Base-by-base conservation (phyloP, 2,329 filamentous ascomycete species). In the Drechslerella coelobrocha region DNA sequence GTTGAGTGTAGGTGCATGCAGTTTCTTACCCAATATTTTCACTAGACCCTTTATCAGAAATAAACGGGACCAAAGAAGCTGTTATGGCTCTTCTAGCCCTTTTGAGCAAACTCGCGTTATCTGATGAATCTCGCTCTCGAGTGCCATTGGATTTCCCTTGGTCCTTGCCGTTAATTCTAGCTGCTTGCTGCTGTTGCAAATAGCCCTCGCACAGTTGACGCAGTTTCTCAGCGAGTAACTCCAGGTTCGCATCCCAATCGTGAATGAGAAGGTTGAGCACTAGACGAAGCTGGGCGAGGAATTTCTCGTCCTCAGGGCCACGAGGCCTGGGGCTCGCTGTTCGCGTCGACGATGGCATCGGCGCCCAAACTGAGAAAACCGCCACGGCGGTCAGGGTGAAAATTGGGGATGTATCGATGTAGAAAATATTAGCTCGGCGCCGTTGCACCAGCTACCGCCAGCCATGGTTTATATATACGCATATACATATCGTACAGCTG, bases 221-320 rank as follows among this genome's bases (percentile, higher is more conserved):
- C 3, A 69, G 48, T n/a, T 69, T 69, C 43, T 26, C 37, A 2
- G 65, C 65, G n/a, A 69, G 41, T 10, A 69, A 34, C 23, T 69
- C 65, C 2, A 69, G 43, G 26, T 69, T 69, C 12, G 57, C 65
- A 21, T 69, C 65, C 65, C 65, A 69, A 37, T 69, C 65, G 26
- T 57, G 61, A 7, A 21, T 57, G 7, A 69, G 65, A 6, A 69
- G 45, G 26, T 69, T 69, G n/a, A 69, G 57, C 2, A 56, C 57
- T 12, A 69, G 52, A 10, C 52, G 56, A 47, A 69, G 65, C 37
- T 69, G 65, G 17, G 56, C 52, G 2, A 61, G 51, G 47, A 69
- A 69, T 37, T 27, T 61, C 37, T 69, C 65, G 37, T 55, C 65
- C 26, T 69, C 65, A 23, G 41, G 41, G n/a, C 17, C 41, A 8